phyloP scores from a whole-genome alignment of 768 basidiomycete genomes.

The Favolaschia claudopus region DNA sequence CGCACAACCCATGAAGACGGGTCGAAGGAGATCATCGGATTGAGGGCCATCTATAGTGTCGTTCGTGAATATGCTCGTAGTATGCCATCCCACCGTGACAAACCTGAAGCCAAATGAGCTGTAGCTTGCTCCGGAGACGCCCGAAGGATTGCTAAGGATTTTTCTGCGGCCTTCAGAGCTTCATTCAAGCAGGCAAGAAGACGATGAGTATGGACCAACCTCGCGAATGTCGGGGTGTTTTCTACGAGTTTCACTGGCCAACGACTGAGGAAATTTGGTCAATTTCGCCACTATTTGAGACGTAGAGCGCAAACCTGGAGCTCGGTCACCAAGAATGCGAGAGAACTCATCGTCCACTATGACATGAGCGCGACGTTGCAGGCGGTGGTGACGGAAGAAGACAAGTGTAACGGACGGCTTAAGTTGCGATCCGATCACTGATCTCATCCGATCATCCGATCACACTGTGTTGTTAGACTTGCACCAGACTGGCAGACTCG shows the following conservation, averaged over 20 bases:
- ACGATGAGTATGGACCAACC: slow-evolving; percentile 51
- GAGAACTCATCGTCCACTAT: slow-evolving; percentile 60
- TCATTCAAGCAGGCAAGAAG: slow-evolving; percentile 21
- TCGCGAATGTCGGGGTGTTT: slow-evolving; percentile 95
- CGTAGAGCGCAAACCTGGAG: slow-evolving; percentile 59
- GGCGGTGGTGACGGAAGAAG: slow-evolving; percentile 1
- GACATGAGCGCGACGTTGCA: background rate
- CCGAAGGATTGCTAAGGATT: slow-evolving; percentile 80
- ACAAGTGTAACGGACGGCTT: too few relatives aligned
- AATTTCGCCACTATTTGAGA: slow-evolving; percentile 6
- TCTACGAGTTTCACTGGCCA: slow-evolving; percentile 87
- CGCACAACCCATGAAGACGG: slow-evolving; percentile 93
- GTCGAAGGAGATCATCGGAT: slow-evolving; percentile 81
- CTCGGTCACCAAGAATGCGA: slow-evolving; percentile 77
- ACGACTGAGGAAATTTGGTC: slow-evolving; percentile 56
- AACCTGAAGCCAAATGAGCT: slow-evolving; percentile 76
- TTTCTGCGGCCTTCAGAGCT: slow-evolving; percentile 76
- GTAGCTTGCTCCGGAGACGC: slow-evolving; percentile 86
- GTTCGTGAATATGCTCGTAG: background rate
- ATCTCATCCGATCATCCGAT: too few relatives aligned
- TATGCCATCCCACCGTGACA: slow-evolving; percentile 32
- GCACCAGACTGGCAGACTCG: too few relatives aligned
- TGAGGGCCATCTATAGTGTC: slow-evolving; percentile 69
- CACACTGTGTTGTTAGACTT: too few relatives aligned
- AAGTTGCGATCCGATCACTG: too few relatives aligned